Base-by-base conservation (phyloP, 352 stramenopile genomes). In the Stramenopiles sp. region DNA sequence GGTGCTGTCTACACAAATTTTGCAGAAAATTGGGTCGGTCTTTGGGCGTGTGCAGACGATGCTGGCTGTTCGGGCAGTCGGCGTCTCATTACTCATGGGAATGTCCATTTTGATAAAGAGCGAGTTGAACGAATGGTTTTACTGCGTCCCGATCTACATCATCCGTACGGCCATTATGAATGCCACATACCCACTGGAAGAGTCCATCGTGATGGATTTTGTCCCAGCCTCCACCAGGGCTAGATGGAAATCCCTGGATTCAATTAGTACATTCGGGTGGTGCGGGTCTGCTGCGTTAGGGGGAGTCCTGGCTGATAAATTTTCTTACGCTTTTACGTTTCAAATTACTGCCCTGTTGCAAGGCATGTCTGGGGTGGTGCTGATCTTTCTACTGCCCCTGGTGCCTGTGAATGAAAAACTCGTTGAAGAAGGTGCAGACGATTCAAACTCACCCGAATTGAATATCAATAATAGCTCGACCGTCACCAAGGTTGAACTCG, bases 151-250 rank as follows among this genome's bases (percentile, higher is more conserved):
- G 18, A 76, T 88, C 37, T 85, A 83, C 43, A 30, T 85, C 0
- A 34, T 84, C 12, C 74, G 82, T 68, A 85, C 80, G 6, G 75
- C 73, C 6, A 43, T 83, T 0, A 84, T 85, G 80, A 85, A 85
- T 74, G 76, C 49, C 1, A 75, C 75, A 0, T 80, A 80, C 77
- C 79, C 80, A 25, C 68, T 85, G 32, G 49, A 78, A 37, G 75
- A 82, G 75, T 79, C 71, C 1, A 85, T 88, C 37, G 73, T 88
- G 1, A 88, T 88, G 81, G 84, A 88, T 68, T 84, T 80, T 75
- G 84, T 88, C 1, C 80, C 81, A 2, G 84, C 83, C 68, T 74
- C 83, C 0, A 75, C 79, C 63, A 78, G 84, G 32, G 83, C 79
- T 6, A 75, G 79, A 37, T 88, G 84, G 84, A 88, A 88, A 63